Evolutionary conservation across 306 rosid genomes (phyloP).

Genomic region (Rosa rugosa): DNA sequence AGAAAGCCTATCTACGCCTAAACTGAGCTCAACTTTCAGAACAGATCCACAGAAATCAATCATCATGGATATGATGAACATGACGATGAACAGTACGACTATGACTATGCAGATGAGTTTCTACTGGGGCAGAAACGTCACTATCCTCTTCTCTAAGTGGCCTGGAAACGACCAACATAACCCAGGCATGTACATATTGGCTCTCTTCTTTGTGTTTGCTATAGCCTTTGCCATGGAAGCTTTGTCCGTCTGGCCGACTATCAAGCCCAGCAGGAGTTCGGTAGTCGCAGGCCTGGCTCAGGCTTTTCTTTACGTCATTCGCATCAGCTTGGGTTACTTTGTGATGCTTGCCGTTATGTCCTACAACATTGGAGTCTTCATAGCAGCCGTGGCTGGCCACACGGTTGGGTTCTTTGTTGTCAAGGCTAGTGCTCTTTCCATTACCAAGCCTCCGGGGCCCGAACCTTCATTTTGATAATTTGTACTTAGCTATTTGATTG

Average conservation of each 20-base stretch:
- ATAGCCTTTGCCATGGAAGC: conserved; percentile 47
- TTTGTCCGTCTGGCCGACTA: conserved; percentile 35
- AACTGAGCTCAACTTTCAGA: background rate
- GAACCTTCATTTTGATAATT: background rate
- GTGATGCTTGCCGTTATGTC: conserved; percentile 83
- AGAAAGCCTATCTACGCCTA: background rate
- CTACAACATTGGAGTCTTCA: conserved; percentile 61
- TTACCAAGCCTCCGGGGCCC: conserved; percentile 13
- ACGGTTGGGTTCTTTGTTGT: conserved; percentile 55
- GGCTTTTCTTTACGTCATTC: conserved; percentile 35
- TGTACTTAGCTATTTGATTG: background rate
- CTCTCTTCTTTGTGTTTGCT: conserved; percentile 50
- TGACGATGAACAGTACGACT: conserved; percentile 2
- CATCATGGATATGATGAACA: background rate
- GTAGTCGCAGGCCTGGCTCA: conserved; percentile 21
- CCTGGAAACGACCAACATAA: conserved; percentile 44
- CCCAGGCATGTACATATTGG: conserved; percentile 55
- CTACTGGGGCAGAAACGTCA: conserved; percentile 70
- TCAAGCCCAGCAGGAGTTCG: conserved; percentile 26
- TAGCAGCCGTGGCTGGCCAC: conserved; percentile 68
- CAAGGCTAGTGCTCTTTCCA: conserved; percentile 36
- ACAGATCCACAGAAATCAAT: background rate
- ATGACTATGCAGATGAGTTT: conserved; percentile 54
- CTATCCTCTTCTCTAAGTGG: conserved; percentile 57
- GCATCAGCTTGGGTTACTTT: conserved; percentile 46